Percentiles rank a stretch among this genome's conserved stretches.
Evolutionary conservation across 73 alveolate genomes (phyloP).

Genomic region (Tetrahymena borealis): DNA sequence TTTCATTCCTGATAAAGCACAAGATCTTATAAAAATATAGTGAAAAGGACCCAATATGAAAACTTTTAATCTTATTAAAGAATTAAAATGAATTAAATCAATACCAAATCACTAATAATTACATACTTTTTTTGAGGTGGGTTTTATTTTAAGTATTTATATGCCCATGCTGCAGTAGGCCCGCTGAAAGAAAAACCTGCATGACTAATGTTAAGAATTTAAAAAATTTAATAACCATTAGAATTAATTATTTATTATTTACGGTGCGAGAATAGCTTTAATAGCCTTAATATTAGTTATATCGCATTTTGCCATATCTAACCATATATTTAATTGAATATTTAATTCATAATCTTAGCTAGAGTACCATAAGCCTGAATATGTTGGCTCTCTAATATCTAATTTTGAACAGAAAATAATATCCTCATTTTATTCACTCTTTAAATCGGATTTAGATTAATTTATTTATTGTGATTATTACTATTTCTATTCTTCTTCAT

Average conservation of each 20-base stretch:
- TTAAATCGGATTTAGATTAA: not conserved
- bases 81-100: not conserved
- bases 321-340: slow-evolving; percentile 28
- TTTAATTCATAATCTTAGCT: slow-evolving; percentile 15
- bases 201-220: slow-evolving; percentile 6
- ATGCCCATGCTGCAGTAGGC: slow-evolving; percentile 41
- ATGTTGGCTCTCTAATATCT: slow-evolving; percentile 31
- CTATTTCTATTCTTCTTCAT: not conserved
- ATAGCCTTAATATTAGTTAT: slow-evolving; percentile 9
- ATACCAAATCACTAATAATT: not conserved
- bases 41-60: slow-evolving; percentile 37
- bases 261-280: slow-evolving; percentile 35
- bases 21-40: slow-evolving; percentile 26
- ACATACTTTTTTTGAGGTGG: slow-evolving; percentile 24
- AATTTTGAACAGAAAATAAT: not conserved
- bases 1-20: slow-evolving; percentile 27
- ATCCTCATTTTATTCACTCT: not conserved
- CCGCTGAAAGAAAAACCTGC: slow-evolving; percentile 45
- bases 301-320: slow-evolving; percentile 39
- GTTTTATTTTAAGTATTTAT: slow-evolving; percentile 19
- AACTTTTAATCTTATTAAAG: slow-evolving; percentile 23
- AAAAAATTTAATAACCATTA: not conserved
- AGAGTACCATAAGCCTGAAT: slow-evolving; percentile 44
- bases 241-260: not conserved
- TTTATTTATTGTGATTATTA: not conserved